Evolutionary conservation across 129 eudicot species (phyloP).

Genomic region (Sambucus nigra): DNA sequence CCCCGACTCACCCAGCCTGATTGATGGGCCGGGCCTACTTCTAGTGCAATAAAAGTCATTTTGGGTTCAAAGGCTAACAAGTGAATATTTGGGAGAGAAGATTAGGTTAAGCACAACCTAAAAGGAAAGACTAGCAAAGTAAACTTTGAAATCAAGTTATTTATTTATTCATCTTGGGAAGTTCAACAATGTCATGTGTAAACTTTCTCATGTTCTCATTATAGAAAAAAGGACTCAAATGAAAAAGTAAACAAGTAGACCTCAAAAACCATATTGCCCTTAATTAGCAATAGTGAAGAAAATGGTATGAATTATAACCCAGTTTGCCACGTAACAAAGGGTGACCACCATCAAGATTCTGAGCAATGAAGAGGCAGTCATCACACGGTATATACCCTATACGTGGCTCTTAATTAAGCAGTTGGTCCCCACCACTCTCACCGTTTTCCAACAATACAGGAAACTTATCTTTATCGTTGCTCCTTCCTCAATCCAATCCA

Average conservation of each 20-base stretch:
- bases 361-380: background rate
- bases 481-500: background rate
- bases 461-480: background rate
- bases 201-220: too few relatives aligned
- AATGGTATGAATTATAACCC: background rate
- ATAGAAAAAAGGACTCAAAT: background rate
- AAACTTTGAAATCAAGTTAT: too few relatives aligned
- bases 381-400: background rate
- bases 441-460: slow-evolving; percentile 14
- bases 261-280: background rate
- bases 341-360: slow-evolving; percentile 6
- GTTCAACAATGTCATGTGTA: too few relatives aligned
- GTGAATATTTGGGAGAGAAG: too few relatives aligned
- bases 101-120: too few relatives aligned
- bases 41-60: too few relatives aligned
- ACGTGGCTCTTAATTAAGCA: slow-evolving; percentile 8
- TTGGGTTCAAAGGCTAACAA: too few relatives aligned
- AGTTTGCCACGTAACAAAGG: background rate
- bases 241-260: background rate
- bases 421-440: background rate
- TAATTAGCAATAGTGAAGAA: background rate
- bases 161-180: too few relatives aligned
- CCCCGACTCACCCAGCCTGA: too few relatives aligned
- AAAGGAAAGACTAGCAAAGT: too few relatives aligned
- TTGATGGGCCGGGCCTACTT: too few relatives aligned